Evolutionary conservation across 2,329 filamentous ascomycete species (phyloP).

Genomic region (Talaromyces verruculosus): DNA sequence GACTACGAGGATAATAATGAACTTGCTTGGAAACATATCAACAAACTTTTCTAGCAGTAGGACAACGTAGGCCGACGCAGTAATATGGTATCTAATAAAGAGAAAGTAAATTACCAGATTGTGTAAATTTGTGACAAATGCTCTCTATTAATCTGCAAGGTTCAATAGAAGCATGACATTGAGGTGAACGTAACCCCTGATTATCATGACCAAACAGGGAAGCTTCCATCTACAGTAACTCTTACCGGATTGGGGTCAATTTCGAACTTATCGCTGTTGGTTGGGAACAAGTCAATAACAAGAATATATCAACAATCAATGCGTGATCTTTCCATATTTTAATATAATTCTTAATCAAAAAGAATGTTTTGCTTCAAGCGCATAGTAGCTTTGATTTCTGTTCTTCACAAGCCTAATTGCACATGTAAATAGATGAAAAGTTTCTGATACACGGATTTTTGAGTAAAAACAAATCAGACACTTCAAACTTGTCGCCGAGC

Average conservation of each 20-base stretch:
- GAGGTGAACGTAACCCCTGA: background rate
- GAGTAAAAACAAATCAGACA: conserved; percentile 11
- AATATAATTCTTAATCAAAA: background rate
- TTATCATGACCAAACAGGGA: conserved; percentile 1
- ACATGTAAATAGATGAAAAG: conserved; percentile 9
- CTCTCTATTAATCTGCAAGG: background rate
- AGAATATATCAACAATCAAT: background rate
- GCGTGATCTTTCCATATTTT: background rate
- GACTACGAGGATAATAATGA: background rate
- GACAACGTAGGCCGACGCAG: background rate
- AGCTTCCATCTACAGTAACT: conserved; percentile 20
- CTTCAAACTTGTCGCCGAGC: conserved; percentile 1
- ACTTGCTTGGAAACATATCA: background rate
- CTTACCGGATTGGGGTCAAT: conserved; percentile 17
- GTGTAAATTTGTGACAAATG: background rate
- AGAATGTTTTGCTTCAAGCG: background rate
- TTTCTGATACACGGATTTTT: conserved; percentile 18
- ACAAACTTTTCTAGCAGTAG: background rate
- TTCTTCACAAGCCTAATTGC: conserved; percentile 15
- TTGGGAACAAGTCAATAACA: background rate
- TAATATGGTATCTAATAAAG: background rate
- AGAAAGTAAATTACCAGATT: background rate
- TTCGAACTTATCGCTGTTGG: background rate
- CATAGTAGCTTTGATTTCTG: conserved; percentile 4
- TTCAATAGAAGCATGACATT: background rate